phyloP scores from a whole-genome alignment of 345 rosid genomes.

The Firmiana major region DNA sequence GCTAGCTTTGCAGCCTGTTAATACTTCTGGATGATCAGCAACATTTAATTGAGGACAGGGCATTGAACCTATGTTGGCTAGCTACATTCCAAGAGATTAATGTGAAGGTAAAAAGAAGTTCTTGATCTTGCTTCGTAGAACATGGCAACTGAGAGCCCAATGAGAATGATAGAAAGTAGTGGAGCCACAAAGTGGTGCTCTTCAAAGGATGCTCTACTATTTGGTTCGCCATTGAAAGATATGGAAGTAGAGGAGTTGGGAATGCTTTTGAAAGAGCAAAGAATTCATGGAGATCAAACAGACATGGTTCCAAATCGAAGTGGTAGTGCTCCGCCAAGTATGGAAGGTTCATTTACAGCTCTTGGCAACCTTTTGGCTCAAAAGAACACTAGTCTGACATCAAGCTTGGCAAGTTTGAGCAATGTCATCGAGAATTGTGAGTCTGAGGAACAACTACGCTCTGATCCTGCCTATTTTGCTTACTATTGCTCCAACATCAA shows the following conservation, averaged over 20 bases:
- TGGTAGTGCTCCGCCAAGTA: constrained; percentile 95
- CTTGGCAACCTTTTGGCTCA: constrained; percentile 65
- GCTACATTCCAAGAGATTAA: constrained; percentile 6
- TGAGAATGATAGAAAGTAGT: constrained; percentile 70
- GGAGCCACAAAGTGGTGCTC: constrained; percentile 54
- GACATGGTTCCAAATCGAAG: constrained; percentile 68
- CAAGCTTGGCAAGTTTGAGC: constrained; percentile 55
- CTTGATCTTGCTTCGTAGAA: constrained; percentile 18
- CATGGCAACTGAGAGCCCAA: constrained; percentile 85
- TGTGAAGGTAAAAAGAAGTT: constrained; percentile 23
- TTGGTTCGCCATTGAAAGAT: constrained; percentile 49
- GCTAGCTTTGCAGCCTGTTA: neutral
- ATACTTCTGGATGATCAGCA: neutral
- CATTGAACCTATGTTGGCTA: neutral
- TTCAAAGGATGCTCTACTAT: constrained; percentile 46
- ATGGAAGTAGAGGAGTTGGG: constrained; percentile 77
- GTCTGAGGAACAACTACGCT: constrained; percentile 74
- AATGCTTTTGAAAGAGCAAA: constrained; percentile 60
- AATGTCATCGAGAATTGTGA: constrained; percentile 47
- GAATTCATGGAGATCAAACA: constrained; percentile 39
- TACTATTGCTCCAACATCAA: constrained; percentile 80
- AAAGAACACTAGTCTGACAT: constrained; percentile 40
- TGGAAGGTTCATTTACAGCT: constrained; percentile 94
- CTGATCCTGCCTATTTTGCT: constrained; percentile 75
- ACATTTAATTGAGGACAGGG: neutral